Conservation (phyloP, 495 filamentous ascomycete species). For the Pyrenula aspistea region DNA sequence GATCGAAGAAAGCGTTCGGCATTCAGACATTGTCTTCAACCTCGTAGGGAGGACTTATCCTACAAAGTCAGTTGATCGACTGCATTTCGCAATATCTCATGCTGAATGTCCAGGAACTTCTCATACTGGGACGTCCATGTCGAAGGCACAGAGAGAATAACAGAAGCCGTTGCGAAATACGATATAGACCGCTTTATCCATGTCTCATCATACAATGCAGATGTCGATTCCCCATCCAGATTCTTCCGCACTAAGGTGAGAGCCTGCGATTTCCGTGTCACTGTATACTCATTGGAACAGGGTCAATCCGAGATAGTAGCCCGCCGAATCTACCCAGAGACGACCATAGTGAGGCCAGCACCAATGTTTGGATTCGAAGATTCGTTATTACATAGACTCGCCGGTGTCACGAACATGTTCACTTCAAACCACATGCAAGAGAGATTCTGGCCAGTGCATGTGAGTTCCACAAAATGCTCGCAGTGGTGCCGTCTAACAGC, state of each 20-base stretch:
- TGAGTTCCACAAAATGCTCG: constrained; percentile 31
- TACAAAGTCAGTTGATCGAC: constrained; percentile 61
- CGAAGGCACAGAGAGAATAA: constrained; percentile 89
- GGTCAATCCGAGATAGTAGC: constrained; percentile 71
- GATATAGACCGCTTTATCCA: constrained; percentile 96
- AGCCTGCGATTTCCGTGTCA: too few species aligned
- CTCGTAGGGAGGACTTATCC: constrained; percentile 86
- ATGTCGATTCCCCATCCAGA: constrained; percentile 66
- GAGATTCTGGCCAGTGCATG: constrained; percentile 84
- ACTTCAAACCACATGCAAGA: constrained; percentile 89
- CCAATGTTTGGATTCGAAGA: constrained; percentile 95
- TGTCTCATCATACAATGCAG: constrained; percentile 88
- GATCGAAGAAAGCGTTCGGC: constrained; percentile 90
- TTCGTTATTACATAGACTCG: constrained; percentile 76
- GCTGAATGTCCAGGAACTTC: constrained; percentile 64
- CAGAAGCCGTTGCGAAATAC: constrained; percentile 93
- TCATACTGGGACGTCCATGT: constrained; percentile 84
- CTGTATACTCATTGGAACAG: constrained; percentile 24
- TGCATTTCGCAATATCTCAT: background rate
- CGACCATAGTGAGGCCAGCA: constrained; percentile 90
- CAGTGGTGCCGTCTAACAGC: constrained; percentile 13
- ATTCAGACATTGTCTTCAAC: constrained; percentile 97
- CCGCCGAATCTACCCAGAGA: constrained; percentile 89
- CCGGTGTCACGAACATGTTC: constrained; percentile 63
- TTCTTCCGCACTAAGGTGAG: constrained; percentile 82